Evolutionary conservation across 306 rosid genomes (phyloP).

Genomic region (Gastrolobium bilobum): DNA sequence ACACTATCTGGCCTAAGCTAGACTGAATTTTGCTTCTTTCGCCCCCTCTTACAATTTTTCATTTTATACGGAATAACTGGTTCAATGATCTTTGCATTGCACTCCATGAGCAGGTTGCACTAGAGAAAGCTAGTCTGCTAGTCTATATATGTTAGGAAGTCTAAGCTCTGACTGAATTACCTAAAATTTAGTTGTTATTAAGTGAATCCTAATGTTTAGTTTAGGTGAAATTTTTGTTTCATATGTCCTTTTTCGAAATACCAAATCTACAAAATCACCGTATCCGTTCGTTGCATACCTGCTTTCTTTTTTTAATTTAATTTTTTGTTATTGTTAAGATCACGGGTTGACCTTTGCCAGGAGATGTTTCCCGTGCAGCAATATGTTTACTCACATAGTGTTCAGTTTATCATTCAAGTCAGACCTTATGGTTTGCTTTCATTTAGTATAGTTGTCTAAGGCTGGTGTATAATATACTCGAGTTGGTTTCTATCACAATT

Average conservation of each 20-base stretch:
- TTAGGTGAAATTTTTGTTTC: neutral
- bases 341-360: no score
- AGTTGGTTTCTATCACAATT: no score
- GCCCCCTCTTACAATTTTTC: no score
- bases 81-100: slow-evolving; percentile 35
- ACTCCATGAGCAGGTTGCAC: slow-evolving; percentile 41
- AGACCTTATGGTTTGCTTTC: neutral
- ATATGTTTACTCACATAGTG: neutral
- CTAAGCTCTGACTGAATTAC: slow-evolving; percentile 32
- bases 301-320: neutral
- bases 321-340: no score
- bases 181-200: neutral
- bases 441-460: neutral
- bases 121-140: slow-evolving; percentile 33
- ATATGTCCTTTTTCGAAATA: neutral
- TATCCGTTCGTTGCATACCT: neutral
- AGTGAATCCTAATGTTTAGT: slow-evolving; percentile 16
- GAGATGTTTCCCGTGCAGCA: neutral
- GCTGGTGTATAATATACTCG: no score
- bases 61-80: slow-evolving; percentile 33
- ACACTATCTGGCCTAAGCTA: no score
- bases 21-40: no score
- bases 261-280: neutral
- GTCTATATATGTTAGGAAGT: slow-evolving; percentile 39
- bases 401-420: neutral